Percentiles rank a stretch among this genome's conserved stretches.
phyloP scores from a whole-genome alignment of 2,329 filamentous ascomycete genomes.

The Achaetomium macrosporum region DNA sequence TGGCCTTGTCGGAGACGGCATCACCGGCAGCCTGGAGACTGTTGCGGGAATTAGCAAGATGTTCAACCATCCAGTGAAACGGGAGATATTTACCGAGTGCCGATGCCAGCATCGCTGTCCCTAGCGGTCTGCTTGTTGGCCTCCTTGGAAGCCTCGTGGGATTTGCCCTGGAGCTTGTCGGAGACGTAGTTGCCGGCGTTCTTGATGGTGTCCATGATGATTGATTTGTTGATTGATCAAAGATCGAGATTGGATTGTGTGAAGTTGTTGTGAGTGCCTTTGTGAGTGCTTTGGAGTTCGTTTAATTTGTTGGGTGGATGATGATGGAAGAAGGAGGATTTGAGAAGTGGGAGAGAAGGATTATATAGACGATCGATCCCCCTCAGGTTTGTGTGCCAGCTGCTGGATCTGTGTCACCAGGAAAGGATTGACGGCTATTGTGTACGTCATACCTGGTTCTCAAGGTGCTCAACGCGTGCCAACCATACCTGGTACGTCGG shows the following conservation, averaged over 20 bases:
- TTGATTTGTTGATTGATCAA: slow-evolving; percentile 18
- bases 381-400: background rate
- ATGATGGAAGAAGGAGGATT: slow-evolving; percentile 15
- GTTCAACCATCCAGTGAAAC: background rate
- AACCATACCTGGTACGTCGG: too few relatives aligned
- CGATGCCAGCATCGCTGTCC: slow-evolving; percentile 42
- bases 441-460: too few relatives aligned
- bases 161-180: slow-evolving; percentile 41
- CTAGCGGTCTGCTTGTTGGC: slow-evolving; percentile 37
- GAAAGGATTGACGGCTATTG: background rate
- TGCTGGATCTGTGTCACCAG: background rate
- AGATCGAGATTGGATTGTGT: slow-evolving; percentile 12
- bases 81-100: slow-evolving; percentile 37
- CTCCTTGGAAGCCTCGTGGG: slow-evolving; percentile 13
- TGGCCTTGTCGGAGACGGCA: slow-evolving; percentile 33
- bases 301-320: slow-evolving; percentile 17
- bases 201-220: slow-evolving; percentile 39
- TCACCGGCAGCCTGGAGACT: slow-evolving; percentile 29
- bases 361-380: slow-evolving; percentile 20
- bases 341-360: slow-evolving; percentile 4
- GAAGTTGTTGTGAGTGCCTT: slow-evolving; percentile 7
- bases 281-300: too few relatives aligned
- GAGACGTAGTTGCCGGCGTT: slow-evolving; percentile 55
- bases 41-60: slow-evolving; percentile 9
- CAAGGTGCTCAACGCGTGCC: too few relatives aligned